Evolutionary conservation across 179 eudicot species (phyloP).

Genomic region (Silene coronaria): DNA sequence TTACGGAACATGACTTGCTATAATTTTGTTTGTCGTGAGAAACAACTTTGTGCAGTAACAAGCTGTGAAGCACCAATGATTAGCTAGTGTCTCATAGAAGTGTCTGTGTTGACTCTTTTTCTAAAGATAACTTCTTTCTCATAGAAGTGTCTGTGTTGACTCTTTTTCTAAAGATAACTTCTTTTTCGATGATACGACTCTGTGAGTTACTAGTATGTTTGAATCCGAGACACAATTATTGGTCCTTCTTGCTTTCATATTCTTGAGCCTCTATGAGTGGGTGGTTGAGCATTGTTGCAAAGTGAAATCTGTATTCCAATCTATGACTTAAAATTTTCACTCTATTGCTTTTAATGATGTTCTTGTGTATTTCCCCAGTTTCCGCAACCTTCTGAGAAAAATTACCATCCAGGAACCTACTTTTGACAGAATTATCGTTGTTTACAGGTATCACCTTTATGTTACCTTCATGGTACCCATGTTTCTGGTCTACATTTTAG

Average conservation of each 20-base stretch:
- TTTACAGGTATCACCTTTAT: constrained; percentile 61
- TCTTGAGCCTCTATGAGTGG: not conserved
- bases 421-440: constrained; percentile 92
- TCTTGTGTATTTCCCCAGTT: constrained; percentile 35
- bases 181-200: not conserved
- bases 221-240: not conserved
- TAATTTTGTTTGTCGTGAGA: not conserved
- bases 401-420: constrained; percentile 93
- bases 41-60: not conserved
- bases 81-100: not conserved
- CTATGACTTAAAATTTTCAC: not conserved
- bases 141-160: constrained; percentile 4
- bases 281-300: not conserved
- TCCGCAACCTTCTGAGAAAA: constrained; percentile 61
- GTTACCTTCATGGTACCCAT: not conserved
- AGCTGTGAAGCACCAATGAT: not conserved
- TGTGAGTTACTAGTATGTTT: not conserved
- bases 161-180: not conserved
- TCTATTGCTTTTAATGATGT: constrained; percentile 9
- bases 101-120: constrained; percentile 1
- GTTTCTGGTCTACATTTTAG: not conserved
- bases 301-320: not conserved
- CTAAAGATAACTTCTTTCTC: not conserved
- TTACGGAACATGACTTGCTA: not conserved
- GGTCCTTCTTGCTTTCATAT: not conserved